A percentile compares a stretch with the other conserved stretches of the same genome.
Evolutionary conservation across 768 basidiomycete genomes (phyloP).

Genomic region (Russula abietina): DNA sequence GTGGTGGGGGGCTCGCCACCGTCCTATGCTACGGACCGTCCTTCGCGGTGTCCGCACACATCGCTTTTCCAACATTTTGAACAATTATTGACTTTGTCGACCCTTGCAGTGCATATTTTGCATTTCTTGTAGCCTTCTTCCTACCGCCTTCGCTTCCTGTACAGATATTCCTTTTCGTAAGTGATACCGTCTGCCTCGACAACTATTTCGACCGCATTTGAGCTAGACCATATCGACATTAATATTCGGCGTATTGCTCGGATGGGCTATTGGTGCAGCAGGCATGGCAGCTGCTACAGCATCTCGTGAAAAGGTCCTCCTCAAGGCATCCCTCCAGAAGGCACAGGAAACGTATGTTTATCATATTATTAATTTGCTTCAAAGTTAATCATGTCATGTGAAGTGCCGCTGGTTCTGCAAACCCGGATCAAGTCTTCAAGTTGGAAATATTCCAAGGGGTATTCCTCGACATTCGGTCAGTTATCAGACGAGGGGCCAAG

Average conservation of each 20-base stretch:
- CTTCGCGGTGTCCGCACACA: too few species aligned
- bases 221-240: conserved; percentile 39
- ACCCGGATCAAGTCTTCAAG: conserved; percentile 36
- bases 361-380: not conserved
- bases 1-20: too few species aligned
- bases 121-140: conserved; percentile 37
- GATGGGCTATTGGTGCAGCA: conserved; percentile 51
- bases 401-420: conserved; percentile 34
- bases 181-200: conserved; percentile 22
- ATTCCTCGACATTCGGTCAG: conserved; percentile 43
- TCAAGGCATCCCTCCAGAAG: conserved; percentile 29
- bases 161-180: conserved; percentile 44
- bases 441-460: conserved; percentile 42
- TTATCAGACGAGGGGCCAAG: not conserved
- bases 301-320: conserved; percentile 33
- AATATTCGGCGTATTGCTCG: conserved; percentile 41
- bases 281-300: conserved; percentile 47
- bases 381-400: not conserved
- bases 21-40: too few species aligned
- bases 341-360: conserved; percentile 32
- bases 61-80: not conserved
- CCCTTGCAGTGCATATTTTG: conserved; percentile 40
- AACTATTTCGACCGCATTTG: not conserved
- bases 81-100: not conserved
- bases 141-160: conserved; percentile 45